Evolutionary conservation across 169 alveolate genomes (phyloP), one percentile per base, ranked within the genome.

Genomic region (Cryptosporidium xiaoi): DNA sequence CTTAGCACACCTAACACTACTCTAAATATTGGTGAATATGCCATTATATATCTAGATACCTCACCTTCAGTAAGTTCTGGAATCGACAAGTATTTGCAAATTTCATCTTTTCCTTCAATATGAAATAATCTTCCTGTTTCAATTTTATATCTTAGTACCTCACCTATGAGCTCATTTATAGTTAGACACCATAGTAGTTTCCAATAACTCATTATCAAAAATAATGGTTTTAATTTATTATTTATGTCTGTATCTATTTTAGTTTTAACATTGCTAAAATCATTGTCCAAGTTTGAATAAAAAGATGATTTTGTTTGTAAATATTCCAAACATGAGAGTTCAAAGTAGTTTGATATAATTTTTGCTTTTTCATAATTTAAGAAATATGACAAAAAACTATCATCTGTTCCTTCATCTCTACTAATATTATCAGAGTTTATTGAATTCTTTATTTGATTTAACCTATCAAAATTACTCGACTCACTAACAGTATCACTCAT

Each of bases 151-250:
- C 87, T 60, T 53, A 77, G 36, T 18, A 53, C n/a, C n/a, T 77
- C 87, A 1, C 87, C 87, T 20, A 77, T 77, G 16, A 77, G 18
- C 51, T 77, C 87, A 77, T 62, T 77, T 8, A 77, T 44, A 33
- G 87, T 58, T n/a, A 77, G 36, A 77, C 87, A 77, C 87, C 87
- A 77, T 24, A 77, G 36, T 24, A 77, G 27, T 46, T 77, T 77
- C 87, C 87, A 77, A 27, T 71, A 77, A 51, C 87, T 77, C 71
- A 77, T 20, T 13, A 77, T 44, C 58, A 29, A 60, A 62, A 60
- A 77, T 15, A 60, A 34, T 58, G 87, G 69, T 71, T 20, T 62
- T 40, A 6, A 0, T 40, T 40, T 40, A 40, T 40, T 40, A 40
- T 8, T 6, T 15, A 77, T 12, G 16, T 40, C 64, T 18, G 77